Evolutionary conservation across 148 eudicot species (phyloP).

Genomic region (Heliamphora exappendiculata): DNA sequence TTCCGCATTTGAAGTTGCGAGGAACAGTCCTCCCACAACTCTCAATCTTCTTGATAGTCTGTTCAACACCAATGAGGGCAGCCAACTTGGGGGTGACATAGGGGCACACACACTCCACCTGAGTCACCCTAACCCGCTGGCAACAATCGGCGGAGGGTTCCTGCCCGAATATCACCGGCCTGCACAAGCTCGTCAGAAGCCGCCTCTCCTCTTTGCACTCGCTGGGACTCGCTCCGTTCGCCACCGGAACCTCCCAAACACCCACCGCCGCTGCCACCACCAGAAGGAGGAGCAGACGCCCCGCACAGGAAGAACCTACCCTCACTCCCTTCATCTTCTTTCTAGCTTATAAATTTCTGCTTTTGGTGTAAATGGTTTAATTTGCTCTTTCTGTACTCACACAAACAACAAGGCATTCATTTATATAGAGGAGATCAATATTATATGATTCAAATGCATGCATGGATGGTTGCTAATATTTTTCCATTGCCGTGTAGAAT

Average conservation of each 20-base stretch:
- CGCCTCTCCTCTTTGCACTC: constrained; percentile 22
- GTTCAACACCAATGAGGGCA: constrained; percentile 19
- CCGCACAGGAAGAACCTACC: too few relatives aligned
- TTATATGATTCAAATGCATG: too few relatives aligned
- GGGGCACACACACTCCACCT: constrained; percentile 18
- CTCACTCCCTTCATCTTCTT: background rate
- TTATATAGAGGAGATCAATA: too few relatives aligned
- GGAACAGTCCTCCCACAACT: constrained; percentile 31
- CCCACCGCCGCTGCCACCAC: background rate
- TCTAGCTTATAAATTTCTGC: background rate
- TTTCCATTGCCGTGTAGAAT: too few relatives aligned
- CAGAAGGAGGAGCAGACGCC: too few relatives aligned
- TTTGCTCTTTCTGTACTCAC: too few relatives aligned
- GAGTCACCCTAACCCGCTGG: constrained; percentile 17
- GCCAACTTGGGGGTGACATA: constrained; percentile 27
- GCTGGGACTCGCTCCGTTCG: background rate
- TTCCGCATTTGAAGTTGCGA: constrained; percentile 35
- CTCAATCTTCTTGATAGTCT: constrained; percentile 14
- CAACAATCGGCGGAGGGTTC: constrained; percentile 24
- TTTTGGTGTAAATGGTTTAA: too few relatives aligned
- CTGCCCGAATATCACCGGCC: constrained; percentile 14
- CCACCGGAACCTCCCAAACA: background rate
- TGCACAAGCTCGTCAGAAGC: constrained; percentile 13
- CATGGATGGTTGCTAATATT: too few relatives aligned
- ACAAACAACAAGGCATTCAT: too few relatives aligned